Percentiles rank a stretch among this genome's conserved stretches.
These are phyloP conservation scores for Lactarius akahatsu DNA, from an alignment of 768 basidiomycete species.

Conservation along the genomic window DNA sequence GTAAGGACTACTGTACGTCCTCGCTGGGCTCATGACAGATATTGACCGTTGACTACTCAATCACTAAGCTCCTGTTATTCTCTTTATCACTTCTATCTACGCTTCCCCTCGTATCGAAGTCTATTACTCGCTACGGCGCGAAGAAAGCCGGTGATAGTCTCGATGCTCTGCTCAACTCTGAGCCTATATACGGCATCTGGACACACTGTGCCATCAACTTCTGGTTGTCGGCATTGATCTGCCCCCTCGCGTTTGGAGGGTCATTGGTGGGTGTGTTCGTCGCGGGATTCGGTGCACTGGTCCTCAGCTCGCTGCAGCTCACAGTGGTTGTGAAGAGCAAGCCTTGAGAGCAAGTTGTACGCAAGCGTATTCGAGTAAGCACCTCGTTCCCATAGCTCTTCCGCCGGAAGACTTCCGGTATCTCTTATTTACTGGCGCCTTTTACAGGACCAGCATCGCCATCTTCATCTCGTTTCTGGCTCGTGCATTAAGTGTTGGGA, in stretches of 20 bases:
- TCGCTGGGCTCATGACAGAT: too few relatives aligned
- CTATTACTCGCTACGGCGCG: slow-evolving; percentile 42
- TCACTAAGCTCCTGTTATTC: too few relatives aligned
- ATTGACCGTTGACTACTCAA: too few relatives aligned
- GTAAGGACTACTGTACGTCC: too few relatives aligned
- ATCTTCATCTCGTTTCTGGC: slow-evolving; percentile 77
- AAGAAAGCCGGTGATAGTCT: slow-evolving; percentile 64
- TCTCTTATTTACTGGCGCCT: background rate
- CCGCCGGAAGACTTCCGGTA: too few relatives aligned
- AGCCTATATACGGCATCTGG: slow-evolving; percentile 61
- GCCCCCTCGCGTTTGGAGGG: slow-evolving; percentile 84
- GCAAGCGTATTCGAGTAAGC: slow-evolving; percentile 89
- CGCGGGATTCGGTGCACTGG: slow-evolving; percentile 63
- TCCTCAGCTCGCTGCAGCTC: slow-evolving; percentile 68
- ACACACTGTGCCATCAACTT: slow-evolving; percentile 68
- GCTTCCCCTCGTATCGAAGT: too few relatives aligned
- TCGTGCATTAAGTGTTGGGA: slow-evolving; percentile 58
- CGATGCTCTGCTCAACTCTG: slow-evolving; percentile 57
- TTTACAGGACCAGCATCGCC: slow-evolving; percentile 66
- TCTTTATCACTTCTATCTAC: too few relatives aligned
- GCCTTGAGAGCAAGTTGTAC: slow-evolving; percentile 50
- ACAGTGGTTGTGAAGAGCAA: slow-evolving; percentile 63
- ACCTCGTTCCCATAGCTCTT: slow-evolving; percentile 3
- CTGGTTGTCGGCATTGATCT: slow-evolving; percentile 69
- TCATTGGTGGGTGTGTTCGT: slow-evolving; percentile 82